Conservation (phyloP, 306 rosid genomes). For the Cucurbita pepo region DNA sequence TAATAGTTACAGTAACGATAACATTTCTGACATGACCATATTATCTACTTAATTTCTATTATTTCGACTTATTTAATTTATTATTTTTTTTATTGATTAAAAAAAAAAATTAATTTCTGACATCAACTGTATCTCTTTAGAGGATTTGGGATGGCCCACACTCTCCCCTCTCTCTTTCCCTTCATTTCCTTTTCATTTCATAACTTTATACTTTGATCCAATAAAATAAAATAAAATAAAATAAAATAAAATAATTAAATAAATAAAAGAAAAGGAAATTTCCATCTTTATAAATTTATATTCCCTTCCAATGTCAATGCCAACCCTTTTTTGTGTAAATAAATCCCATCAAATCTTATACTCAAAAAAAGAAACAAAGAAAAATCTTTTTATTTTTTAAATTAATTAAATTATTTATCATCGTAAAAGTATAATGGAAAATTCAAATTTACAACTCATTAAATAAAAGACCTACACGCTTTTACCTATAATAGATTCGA, state of each 20-base stretch:
- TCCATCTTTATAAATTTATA: not conserved
- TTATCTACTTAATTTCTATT: too few species aligned
- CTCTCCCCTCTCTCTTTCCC: not conserved
- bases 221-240: not conserved
- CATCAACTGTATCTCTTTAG: slow-evolving; percentile 74
- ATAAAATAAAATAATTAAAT: not conserved
- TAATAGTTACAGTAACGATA: too few species aligned
- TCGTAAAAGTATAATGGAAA: not conserved
- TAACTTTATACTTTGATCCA: slow-evolving; percentile 7
- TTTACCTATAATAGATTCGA: too few species aligned
- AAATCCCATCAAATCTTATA: slow-evolving; percentile 24
- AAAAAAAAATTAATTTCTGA: slow-evolving; percentile 28
- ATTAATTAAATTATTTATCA: not conserved
- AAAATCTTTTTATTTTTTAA: not conserved
- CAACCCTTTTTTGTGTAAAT: slow-evolving; percentile 8
- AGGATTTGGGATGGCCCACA: slow-evolving; percentile 47
- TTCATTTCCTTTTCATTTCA: slow-evolving; percentile 18
- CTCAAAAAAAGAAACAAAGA: not conserved
- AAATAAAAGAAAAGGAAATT: not conserved
- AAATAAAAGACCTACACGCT: too few species aligned
- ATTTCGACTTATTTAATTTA: too few species aligned
- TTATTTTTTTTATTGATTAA: not conserved
- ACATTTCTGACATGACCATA: too few species aligned
- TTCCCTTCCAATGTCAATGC: not conserved
- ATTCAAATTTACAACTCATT: not conserved